phyloP scores from a whole-genome alignment of 75 land plant genomes.

The Azolla pinnata region DNA sequence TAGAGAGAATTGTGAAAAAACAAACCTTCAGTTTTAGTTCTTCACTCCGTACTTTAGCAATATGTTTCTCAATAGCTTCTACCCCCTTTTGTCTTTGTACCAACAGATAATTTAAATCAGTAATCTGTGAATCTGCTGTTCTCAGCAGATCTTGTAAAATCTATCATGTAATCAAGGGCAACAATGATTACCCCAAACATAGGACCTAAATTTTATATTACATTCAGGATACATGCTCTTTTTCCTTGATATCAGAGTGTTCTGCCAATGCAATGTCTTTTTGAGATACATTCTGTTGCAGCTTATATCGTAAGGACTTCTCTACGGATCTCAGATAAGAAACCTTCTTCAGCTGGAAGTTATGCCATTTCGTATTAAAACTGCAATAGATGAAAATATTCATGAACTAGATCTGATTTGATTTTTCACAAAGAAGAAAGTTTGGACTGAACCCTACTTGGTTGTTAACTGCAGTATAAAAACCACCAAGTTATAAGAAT shows the following conservation, averaged over 20 bases:
- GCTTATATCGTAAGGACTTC: neutral
- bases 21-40: slow-evolving; percentile 1
- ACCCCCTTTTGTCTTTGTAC: neutral
- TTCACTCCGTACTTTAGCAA: neutral
- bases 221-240: neutral
- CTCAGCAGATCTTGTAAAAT: neutral
- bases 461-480: no score
- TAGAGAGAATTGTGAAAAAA: no score
- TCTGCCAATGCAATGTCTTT: neutral
- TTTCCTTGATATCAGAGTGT: neutral
- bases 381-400: neutral
- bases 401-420: no score
- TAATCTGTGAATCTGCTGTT: neutral
- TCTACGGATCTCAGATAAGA: neutral
- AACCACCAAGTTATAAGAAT: no score
- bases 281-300: neutral
- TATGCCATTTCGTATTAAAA: slow-evolving; percentile 6
- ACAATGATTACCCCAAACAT: neutral
- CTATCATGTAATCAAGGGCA: neutral
- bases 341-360: slow-evolving; percentile 1
- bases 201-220: neutral
- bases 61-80: neutral
- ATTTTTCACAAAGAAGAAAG: no score
- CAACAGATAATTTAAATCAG: neutral
- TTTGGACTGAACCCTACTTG: no score